phyloP scores from a whole-genome alignment of 345 rosid species.

The Lenwebbia sp. region DNA sequence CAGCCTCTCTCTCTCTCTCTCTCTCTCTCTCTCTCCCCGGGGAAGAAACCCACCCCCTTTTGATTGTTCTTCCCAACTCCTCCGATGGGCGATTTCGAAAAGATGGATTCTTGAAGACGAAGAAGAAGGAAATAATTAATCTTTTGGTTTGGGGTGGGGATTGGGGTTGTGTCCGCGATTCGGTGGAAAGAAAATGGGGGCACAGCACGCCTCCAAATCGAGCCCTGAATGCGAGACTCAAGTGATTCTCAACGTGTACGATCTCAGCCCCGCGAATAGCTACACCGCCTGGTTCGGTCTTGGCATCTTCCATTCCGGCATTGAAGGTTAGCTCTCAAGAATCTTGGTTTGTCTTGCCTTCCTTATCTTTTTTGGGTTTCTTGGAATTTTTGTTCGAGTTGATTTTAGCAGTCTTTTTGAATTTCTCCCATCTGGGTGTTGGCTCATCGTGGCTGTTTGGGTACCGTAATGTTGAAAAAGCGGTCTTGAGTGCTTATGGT shows the following conservation, averaged over 20 bases:
- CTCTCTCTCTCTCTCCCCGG: background rate
- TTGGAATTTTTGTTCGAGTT: background rate
- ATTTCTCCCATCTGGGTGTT: background rate
- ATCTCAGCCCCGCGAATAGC: slow-evolving; percentile 70
- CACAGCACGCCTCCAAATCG: slow-evolving; percentile 8
- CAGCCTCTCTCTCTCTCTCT: background rate
- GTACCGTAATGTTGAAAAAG: background rate
- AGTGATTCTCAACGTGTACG: slow-evolving; percentile 70
- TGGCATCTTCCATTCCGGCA: slow-evolving; percentile 89
- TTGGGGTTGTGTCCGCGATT: no score
- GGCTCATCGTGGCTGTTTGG: background rate
- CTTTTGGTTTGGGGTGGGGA: background rate
- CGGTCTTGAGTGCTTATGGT: background rate
- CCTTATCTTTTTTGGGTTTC: background rate
- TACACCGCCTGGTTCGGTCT: slow-evolving; percentile 83
- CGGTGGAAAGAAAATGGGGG: slow-evolving; percentile 20
- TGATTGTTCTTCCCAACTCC: background rate
- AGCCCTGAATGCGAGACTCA: slow-evolving; percentile 18
- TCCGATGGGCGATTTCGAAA: background rate
- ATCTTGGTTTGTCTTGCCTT: background rate
- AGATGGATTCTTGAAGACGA: background rate
- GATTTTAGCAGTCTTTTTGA: background rate
- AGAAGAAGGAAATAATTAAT: background rate
- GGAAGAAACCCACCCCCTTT: background rate
- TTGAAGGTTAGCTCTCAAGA: slow-evolving; percentile 42